Conservation (phyloP, 768 basidiomycete genomes). For the Panaeolus cyanescens region DNA sequence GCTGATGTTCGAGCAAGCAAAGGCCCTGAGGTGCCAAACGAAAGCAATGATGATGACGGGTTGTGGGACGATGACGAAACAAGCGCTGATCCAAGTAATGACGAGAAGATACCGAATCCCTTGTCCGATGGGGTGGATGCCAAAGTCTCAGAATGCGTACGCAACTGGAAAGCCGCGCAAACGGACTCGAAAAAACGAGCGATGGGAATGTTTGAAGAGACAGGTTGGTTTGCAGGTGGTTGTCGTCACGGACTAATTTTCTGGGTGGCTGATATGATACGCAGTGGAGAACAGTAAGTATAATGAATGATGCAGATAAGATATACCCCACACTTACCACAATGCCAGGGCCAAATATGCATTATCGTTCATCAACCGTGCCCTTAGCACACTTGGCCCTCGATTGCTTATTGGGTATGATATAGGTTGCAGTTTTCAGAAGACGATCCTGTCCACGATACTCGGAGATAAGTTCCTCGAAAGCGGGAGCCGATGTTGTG, state of each 20-base stretch:
- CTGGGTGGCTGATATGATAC: conserved; percentile 31
- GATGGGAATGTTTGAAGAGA: conserved; percentile 37
- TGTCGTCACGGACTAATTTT: conserved; percentile 35
- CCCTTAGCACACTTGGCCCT: not conserved
- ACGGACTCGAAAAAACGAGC: conserved; percentile 29
- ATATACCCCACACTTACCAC: too few species aligned
- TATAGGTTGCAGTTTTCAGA: conserved; percentile 10
- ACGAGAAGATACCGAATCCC: too few species aligned
- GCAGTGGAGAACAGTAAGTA: conserved; percentile 37
- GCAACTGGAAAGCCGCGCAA: conserved; percentile 30
- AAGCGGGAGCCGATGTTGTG: not conserved
- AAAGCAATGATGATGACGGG: too few species aligned
- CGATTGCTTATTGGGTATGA: conserved; percentile 7
- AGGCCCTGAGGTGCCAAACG: too few species aligned
- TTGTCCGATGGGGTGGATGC: conserved; percentile 36
- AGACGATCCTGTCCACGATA: not conserved
- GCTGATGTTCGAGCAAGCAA: too few species aligned
- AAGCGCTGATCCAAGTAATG: too few species aligned
- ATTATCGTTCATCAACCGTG: conserved; percentile 2
- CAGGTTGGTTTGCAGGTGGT: conserved; percentile 35
- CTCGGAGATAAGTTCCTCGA: not conserved
- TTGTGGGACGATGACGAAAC: too few species aligned
- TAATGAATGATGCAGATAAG: conserved; percentile 1
- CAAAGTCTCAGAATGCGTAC: conserved; percentile 29
- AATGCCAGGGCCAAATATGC: conserved; percentile 14